phyloP scores from a whole-genome alignment of 2,329 filamentous ascomycete species.

The Dactylellina haptotyla region DNA sequence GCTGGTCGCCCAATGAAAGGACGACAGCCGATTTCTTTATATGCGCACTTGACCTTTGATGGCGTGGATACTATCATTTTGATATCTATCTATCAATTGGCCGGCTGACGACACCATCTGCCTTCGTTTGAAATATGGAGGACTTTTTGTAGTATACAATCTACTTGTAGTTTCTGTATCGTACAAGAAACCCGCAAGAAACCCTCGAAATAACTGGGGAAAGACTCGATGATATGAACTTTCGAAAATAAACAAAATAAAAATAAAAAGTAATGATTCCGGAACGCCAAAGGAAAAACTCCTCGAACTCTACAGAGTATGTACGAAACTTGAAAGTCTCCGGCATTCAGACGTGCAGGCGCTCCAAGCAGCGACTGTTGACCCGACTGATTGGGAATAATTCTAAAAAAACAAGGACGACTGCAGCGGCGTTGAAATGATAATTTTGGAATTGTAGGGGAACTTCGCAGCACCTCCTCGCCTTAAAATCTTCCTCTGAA shows the following conservation, averaged over 20 bases:
- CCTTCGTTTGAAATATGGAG: background rate
- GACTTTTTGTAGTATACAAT: conserved; percentile 42
- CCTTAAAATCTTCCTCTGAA: conserved; percentile 47
- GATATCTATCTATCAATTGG: too few species aligned
- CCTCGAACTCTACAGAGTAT: conserved; percentile 29
- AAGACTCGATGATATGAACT: background rate
- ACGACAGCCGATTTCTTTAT: background rate
- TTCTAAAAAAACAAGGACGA: too few species aligned
- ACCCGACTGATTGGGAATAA: background rate
- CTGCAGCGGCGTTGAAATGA: too few species aligned
- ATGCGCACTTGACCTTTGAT: too few species aligned
- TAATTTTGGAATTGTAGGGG: too few species aligned
- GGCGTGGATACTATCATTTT: too few species aligned
- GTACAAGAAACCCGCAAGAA: conserved; percentile 37
- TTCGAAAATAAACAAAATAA: background rate
- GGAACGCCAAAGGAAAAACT: conserved; percentile 48
- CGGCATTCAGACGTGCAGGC: background rate
- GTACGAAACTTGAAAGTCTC: conserved; percentile 11
- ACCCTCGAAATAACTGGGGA: background rate
- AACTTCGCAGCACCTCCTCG: background rate
- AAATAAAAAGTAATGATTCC: conserved; percentile 22
- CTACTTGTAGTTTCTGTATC: conserved; percentile 42
- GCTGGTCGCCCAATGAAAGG: conserved; percentile 18
- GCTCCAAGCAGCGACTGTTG: background rate
- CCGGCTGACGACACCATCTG: too few species aligned